Percentiles rank a stretch among this genome's conserved stretches.
phyloP scores from a whole-genome alignment of 225 moss, liverwort and hornwort species.

The Rhytidiadelphus loreus region DNA sequence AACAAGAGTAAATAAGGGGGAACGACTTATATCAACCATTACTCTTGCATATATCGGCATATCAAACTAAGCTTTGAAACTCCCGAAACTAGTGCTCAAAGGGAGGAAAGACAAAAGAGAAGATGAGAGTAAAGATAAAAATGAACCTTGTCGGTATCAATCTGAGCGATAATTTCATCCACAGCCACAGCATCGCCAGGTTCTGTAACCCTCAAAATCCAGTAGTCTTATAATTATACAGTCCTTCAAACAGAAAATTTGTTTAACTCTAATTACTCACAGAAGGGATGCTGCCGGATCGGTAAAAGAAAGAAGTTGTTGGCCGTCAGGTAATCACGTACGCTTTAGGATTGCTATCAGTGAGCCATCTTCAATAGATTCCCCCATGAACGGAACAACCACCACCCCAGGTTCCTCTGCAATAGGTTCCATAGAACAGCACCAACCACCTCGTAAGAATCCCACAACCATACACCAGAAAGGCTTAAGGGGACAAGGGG shows the following conservation, averaged over 20 bases:
- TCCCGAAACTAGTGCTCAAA: background rate
- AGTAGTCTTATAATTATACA: background rate
- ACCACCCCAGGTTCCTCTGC: constrained; percentile 63
- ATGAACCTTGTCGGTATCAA: constrained; percentile 90
- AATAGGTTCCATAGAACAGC: background rate
- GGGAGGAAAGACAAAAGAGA: background rate
- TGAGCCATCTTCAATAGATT: constrained; percentile 93
- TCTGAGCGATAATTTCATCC: constrained; percentile 94
- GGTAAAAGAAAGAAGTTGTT: background rate
- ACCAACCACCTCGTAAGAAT: background rate
- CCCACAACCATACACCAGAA: background rate
- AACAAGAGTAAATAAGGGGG: background rate
- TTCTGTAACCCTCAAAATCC: constrained; percentile 30
- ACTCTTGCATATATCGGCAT: background rate
- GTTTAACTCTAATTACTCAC: background rate
- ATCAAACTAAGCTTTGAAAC: background rate
- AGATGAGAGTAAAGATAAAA: background rate
- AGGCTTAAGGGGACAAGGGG: background rate
- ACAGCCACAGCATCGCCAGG: constrained; percentile 76
- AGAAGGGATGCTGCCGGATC: background rate
- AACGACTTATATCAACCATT: background rate
- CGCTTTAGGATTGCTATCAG: constrained; percentile 71
- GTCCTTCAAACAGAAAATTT: background rate
- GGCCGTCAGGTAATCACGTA: constrained; percentile 15
- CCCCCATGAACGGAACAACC: constrained; percentile 98